Base-by-base conservation (phyloP, 2,329 filamentous ascomycete genomes). In the Samsoniella hepiali region DNA sequence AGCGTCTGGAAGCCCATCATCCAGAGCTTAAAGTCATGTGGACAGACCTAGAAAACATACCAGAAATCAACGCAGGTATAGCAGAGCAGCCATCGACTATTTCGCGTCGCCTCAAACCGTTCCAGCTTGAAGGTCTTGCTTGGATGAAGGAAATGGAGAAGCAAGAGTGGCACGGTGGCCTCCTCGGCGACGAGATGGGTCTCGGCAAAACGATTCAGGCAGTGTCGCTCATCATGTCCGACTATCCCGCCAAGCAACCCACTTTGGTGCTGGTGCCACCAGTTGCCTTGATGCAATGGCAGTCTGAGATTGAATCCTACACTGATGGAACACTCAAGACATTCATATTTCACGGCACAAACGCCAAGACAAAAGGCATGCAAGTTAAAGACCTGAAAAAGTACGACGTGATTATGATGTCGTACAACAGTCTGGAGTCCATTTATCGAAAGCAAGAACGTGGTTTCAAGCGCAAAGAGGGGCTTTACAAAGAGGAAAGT, bases 141-240 rank as follows among this genome's bases (percentile, higher is more conserved):
- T 99, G 95, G 95, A 96, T 99, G 92, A 87, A 84, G 65, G 88
- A 84, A 62, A 96, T 98, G 83, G 95, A 99, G 74, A 81, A 91
- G 76, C 90, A 87, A 0, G 78, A 89, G 45, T 98, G 93, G 84
- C 91, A 88, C 71, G 95, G 95, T 22, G 95, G 95, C 15, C 81
- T 99, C 2, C 84, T 99, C 2, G 95, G 95, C 64, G 95, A 99
- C 69, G 95, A 99, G 77, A 99, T 99, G 95, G 95, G 95, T 7
- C 91, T 99, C 78, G 95, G 95, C 57, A 99, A 99, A 79, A 99
- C 95, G 0, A 98, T 99, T 58, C 95, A 99, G 76, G 94, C 95
- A 2, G 95, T 99, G 22, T 97, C 94, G 3, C 84, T 99, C 51
- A 93, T 99, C 75, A 98, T 98, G 95, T 97, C 94, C 1, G 93